Percentiles rank a stretch among this genome's conserved stretches.
phyloP scores from a whole-genome alignment of 2,329 filamentous ascomycete genomes.

The Trichothecium sympodiale region DNA sequence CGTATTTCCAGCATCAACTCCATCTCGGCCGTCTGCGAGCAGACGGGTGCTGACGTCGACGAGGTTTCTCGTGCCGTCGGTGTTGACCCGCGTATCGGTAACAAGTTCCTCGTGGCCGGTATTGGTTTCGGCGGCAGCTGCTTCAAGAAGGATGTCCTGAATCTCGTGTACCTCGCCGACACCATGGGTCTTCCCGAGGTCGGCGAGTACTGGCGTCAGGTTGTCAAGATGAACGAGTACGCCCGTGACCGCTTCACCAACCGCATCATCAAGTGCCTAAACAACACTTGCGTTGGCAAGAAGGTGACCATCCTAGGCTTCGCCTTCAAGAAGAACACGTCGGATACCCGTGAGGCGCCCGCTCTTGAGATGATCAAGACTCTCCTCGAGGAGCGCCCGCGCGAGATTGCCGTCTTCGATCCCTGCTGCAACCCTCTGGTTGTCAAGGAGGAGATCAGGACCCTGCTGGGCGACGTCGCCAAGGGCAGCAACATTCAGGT shows the following conservation, averaged over 20 bases:
- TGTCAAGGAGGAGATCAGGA: constrained; percentile 37
- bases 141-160: constrained; percentile 72
- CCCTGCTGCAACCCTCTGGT: constrained; percentile 45
- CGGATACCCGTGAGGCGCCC: constrained; percentile 61
- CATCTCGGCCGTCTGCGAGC: constrained; percentile 69
- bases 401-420: constrained; percentile 58
- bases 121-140: constrained; percentile 73
- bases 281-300: constrained; percentile 58
- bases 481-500: constrained; percentile 34
- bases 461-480: constrained; percentile 25
- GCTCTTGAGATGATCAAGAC: constrained; percentile 57
- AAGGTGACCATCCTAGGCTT: constrained; percentile 65
- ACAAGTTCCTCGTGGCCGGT: constrained; percentile 61
- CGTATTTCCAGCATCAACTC: constrained; percentile 74
- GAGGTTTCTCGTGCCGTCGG: constrained; percentile 60
- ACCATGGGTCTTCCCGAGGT: constrained; percentile 59
- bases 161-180: constrained; percentile 62
- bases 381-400: constrained; percentile 52
- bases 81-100: constrained; percentile 59
- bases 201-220: constrained; percentile 62
- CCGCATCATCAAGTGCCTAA: constrained; percentile 54
- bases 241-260: constrained; percentile 58
- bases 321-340: constrained; percentile 72
- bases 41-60: constrained; percentile 63
- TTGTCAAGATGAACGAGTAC: constrained; percentile 68